These are phyloP conservation scores for Aspergillus japonicus DNA, from an alignment of 2,329 filamentous ascomycete genomes.

Conservation along the genomic window DNA sequence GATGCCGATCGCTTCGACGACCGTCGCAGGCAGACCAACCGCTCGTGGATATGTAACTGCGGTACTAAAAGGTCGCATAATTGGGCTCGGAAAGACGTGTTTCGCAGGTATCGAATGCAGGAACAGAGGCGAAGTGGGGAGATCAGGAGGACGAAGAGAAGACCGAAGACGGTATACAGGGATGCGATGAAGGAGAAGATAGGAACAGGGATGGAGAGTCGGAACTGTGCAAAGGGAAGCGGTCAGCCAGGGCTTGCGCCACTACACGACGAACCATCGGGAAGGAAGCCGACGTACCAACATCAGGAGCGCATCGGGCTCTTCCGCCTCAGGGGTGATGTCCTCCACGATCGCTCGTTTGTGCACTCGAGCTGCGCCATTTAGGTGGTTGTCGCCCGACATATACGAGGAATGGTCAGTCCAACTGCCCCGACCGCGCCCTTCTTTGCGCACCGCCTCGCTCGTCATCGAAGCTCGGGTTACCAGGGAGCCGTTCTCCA, in stretches of 20 bases:
- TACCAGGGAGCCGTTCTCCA: slow-evolving; percentile 24
- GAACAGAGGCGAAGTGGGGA: slow-evolving; percentile 57
- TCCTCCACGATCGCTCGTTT: slow-evolving; percentile 30
- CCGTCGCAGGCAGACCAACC: slow-evolving; percentile 31
- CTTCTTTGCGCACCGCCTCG: slow-evolving; percentile 31
- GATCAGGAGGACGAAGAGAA: slow-evolving; percentile 52
- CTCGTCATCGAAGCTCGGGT: slow-evolving; percentile 27
- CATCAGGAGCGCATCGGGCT: slow-evolving; percentile 46
- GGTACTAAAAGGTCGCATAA: slow-evolving; percentile 54
- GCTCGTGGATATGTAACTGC: slow-evolving; percentile 50
- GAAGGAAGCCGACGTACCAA: slow-evolving; percentile 32
- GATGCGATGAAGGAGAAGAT: slow-evolving; percentile 55
- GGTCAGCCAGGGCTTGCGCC: slow-evolving; percentile 15
- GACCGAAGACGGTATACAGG: slow-evolving; percentile 54
- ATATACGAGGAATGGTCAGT: slow-evolving; percentile 37
- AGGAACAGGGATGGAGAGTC: slow-evolving; percentile 54
- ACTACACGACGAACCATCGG: background rate
- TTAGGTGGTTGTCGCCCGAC: slow-evolving; percentile 30
- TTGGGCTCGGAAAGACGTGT: slow-evolving; percentile 50
- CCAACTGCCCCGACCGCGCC: slow-evolving; percentile 31
- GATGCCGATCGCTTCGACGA: slow-evolving; percentile 26
- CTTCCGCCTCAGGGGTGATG: slow-evolving; percentile 26
- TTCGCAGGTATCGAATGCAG: slow-evolving; percentile 40
- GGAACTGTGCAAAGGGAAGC: slow-evolving; percentile 43
- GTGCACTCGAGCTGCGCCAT: slow-evolving; percentile 24